Conservation (phyloP, 306 rosid species). For the Hylodesmum podocarpum region DNA sequence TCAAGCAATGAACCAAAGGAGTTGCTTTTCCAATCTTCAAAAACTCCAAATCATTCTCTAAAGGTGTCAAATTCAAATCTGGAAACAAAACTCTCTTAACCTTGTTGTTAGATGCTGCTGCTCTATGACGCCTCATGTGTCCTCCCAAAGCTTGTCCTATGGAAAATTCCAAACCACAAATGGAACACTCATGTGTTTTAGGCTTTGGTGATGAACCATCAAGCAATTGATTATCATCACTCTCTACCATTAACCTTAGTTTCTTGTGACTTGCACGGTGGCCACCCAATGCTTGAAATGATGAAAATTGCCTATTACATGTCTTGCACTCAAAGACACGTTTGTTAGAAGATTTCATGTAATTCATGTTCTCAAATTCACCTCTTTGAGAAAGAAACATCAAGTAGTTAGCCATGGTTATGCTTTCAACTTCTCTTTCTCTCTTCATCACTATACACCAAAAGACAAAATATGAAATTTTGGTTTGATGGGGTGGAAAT, state of each 20-base stretch:
- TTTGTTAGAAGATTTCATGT: slow-evolving; percentile 19
- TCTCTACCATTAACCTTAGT: slow-evolving; percentile 48
- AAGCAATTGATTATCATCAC: slow-evolving; percentile 12
- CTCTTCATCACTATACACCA: slow-evolving; percentile 67
- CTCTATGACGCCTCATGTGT: slow-evolving; percentile 90
- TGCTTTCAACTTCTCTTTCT: slow-evolving; percentile 59
- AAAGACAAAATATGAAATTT: too few relatives aligned
- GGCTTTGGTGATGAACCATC: slow-evolving; percentile 54
- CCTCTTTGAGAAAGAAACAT: slow-evolving; percentile 69
- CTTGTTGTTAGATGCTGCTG: slow-evolving; percentile 33
- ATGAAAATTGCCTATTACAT: slow-evolving; percentile 65
- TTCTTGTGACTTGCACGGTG: slow-evolving; percentile 98
- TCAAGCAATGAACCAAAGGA: slow-evolving; percentile 54
- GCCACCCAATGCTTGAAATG: slow-evolving; percentile 95
- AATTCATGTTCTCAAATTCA: neutral
- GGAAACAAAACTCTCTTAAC: slow-evolving; percentile 47
- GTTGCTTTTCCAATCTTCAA: slow-evolving; percentile 56
- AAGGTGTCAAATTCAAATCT: slow-evolving; percentile 89
- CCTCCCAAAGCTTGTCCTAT: slow-evolving; percentile 98
- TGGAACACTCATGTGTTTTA: slow-evolving; percentile 82
- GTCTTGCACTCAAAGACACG: slow-evolving; percentile 97
- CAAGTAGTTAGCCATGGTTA: slow-evolving; percentile 79
- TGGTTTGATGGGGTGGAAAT: neutral
- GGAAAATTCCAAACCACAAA: slow-evolving; percentile 86
- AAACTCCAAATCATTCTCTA: slow-evolving; percentile 67